Conservation (phyloP, 345 rosid species). For the Populus alba region DNA sequence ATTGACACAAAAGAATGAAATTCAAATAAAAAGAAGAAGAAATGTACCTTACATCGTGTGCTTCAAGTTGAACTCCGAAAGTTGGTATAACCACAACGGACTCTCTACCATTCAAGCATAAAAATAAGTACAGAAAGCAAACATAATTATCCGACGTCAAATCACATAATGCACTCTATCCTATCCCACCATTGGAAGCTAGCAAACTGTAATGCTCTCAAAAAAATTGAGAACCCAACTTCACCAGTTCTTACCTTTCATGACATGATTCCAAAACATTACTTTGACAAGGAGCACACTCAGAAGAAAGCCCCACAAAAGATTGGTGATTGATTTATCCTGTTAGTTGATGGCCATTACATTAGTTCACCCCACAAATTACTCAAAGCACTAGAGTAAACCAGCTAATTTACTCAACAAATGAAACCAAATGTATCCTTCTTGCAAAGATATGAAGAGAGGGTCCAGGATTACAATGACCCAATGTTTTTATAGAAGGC, state of each 20-base stretch:
- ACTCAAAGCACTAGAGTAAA: not conserved
- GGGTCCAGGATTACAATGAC: not conserved
- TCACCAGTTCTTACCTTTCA: constrained; percentile 50
- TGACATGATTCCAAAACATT: constrained; percentile 43
- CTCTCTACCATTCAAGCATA: constrained; percentile 48
- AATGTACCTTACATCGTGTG: constrained; percentile 61
- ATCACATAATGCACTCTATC: not conserved
- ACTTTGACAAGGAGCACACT: constrained; percentile 45
- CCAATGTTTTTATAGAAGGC: not conserved
- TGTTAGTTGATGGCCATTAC: constrained; percentile 28
- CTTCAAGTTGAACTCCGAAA: constrained; percentile 82
- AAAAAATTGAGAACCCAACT: not conserved
- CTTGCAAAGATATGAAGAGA: not conserved
- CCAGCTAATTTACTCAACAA: not conserved
- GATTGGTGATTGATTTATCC: constrained; percentile 38
- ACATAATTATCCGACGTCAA: not conserved
- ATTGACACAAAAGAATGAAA: not conserved
- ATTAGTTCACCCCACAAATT: constrained; percentile 19
- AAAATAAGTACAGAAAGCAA: constrained; percentile 7
- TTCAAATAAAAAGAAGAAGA: not conserved
- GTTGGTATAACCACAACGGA: constrained; percentile 72
- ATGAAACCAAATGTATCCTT: not conserved
- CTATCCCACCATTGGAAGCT: not conserved
- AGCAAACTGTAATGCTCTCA: not conserved
- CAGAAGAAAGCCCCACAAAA: constrained; percentile 48